phyloP scores from a whole-genome alignment of 805 yeast species.

The Yarrowia sp. region DNA sequence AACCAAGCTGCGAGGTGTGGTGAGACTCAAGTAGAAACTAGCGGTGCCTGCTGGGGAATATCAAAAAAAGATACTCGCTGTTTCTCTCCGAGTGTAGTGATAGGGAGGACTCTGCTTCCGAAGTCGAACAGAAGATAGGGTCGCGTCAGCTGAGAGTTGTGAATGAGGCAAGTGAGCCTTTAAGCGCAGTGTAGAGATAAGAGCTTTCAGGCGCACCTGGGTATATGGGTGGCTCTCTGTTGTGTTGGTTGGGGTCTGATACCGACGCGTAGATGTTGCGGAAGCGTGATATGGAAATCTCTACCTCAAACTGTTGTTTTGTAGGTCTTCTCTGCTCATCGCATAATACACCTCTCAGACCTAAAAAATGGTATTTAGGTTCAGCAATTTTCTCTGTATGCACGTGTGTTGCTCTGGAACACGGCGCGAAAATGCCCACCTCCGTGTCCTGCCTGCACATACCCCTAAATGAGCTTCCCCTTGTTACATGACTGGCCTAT shows the following conservation, averaged over 20 bases:
- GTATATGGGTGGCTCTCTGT: not conserved
- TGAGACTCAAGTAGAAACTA: no score
- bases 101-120: no score
- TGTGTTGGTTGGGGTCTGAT: not conserved
- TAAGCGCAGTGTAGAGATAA: slow-evolving; percentile 1
- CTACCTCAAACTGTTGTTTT: not conserved
- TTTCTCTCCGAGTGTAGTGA: no score
- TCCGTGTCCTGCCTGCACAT: not conserved
- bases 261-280: not conserved
- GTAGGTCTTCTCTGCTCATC: slow-evolving; percentile 4
- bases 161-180: slow-evolving; percentile 15
- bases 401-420: slow-evolving; percentile 36
- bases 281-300: not conserved
- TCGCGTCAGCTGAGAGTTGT: not conserved
- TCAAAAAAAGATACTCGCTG: no score
- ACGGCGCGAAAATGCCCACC: slow-evolving; percentile 3
- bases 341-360: slow-evolving; percentile 9
- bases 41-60: no score
- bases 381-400: slow-evolving; percentile 28
- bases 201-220: not conserved
- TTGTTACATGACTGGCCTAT: no score
- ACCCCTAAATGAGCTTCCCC: not conserved
- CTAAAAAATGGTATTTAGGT: not conserved
- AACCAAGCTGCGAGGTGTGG: no score
- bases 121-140: no score